Evolutionary conservation across 2,329 filamentous ascomycete species (phyloP), one percentile per base, ranked within the genome.

Genomic region (Paraconiothyrium brasiliense): DNA sequence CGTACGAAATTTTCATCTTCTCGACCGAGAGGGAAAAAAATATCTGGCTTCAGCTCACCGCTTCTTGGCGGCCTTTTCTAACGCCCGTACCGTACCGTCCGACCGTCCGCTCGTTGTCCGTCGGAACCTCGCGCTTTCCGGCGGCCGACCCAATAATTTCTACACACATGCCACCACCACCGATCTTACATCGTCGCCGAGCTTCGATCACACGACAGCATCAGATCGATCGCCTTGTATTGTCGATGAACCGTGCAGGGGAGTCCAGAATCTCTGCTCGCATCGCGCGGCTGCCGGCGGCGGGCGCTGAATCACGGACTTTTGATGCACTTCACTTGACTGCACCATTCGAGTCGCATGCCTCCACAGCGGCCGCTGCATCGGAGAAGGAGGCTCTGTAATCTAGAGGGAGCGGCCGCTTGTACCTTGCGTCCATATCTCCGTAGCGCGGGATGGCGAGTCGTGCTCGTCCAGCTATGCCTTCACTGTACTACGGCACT

Each of bases 101-200:
- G 52, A 46, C 46, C 14, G 24, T 46, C 52, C 52, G 52, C 14
- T 7, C 52, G 10, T 46, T 39, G 51, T 55, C 52, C 52, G 52
- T 44, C 52, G 52, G 52, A 20, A 9, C 39, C 24, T 46, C 39
- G 37, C 27, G 3, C 14, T 44, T 55, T 20, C 52, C 52, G 50
- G 27, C 24, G 8, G 10, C 39, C 52, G 39, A 34, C 3, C 52
- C 24, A 55, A 44, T 46, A 14, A 22, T 1, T 35, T 32, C 35
- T 30, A 32, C 49, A 34, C 37, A 14, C 22, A 30, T 9, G 22
- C 7, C 30, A 48, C 24, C 46, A 48, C 46, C 46, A 44, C 27
- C 39, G 20, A 4, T 30, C 27, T 30, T 4, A 30, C 39, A 8
- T 46, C 3, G 41, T 41, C 32, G n/a, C 20, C 30, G 22, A 35